A percentile compares a stretch with the other conserved stretches of the same genome.
phyloP scores from a whole-genome alignment of 768 basidiomycete species.

The Thelephora aurantiotincta region DNA sequence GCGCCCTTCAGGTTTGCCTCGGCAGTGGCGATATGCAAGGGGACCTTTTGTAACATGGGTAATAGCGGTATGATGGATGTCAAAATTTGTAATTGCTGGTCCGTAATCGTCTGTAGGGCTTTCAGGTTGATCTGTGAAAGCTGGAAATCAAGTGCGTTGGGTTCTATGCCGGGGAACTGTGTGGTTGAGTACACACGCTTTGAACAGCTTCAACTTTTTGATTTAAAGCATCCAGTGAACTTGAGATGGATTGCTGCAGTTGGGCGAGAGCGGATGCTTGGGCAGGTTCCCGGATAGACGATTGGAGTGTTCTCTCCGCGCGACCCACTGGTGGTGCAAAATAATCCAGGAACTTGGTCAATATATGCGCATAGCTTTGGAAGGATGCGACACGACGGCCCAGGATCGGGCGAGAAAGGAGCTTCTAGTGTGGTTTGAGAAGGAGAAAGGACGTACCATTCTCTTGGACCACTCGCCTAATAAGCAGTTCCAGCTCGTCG shows the following conservation, averaged over 20 bases:
- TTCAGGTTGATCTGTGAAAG: conserved; percentile 27
- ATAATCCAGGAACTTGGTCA: conserved; percentile 5
- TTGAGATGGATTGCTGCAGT: conserved; percentile 8
- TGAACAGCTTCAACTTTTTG: conserved; percentile 13
- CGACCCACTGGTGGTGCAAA: conserved; percentile 34
- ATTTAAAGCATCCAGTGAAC: conserved; percentile 11
- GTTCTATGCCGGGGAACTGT: neutral
- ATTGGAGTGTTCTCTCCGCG: conserved; percentile 46
- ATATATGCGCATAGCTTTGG: conserved; percentile 9
- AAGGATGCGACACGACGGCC: neutral
- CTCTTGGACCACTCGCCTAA: neutral
- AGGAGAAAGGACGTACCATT: conserved; percentile 23
- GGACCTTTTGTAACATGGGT: conserved; percentile 45
- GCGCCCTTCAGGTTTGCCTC: conserved; percentile 13
- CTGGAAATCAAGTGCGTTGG: conserved; percentile 1
- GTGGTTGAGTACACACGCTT: conserved; percentile 7
- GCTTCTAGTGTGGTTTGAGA: neutral
- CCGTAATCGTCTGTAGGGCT: conserved; percentile 43
- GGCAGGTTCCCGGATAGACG: conserved; percentile 39
- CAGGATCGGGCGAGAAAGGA: neutral
- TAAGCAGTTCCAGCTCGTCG: neutral
- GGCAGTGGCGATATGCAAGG: conserved; percentile 35
- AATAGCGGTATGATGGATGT: conserved; percentile 42
- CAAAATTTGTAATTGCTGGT: conserved; percentile 45
- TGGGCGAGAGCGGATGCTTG: conserved; percentile 22